Evolutionary conservation across 1,139 yeast genomes (phyloP).

Genomic region (Taphrina sp.): DNA sequence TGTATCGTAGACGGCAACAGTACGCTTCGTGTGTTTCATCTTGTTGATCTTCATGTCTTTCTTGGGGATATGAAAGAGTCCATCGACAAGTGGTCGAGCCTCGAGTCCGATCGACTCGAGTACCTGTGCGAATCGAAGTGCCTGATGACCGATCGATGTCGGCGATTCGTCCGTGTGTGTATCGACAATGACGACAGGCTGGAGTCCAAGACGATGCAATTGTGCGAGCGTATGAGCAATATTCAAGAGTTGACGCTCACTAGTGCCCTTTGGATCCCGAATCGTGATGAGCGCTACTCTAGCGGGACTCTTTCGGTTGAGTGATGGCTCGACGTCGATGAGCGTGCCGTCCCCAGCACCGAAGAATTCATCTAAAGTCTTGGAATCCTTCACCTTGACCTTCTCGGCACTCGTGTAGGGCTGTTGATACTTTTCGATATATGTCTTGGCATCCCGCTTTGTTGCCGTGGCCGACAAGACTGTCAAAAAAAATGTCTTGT

Average conservation of each 20-base stretch:
- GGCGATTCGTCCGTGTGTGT: conserved; percentile 35
- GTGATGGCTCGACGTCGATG: conserved; percentile 41
- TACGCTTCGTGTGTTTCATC: conserved; percentile 39
- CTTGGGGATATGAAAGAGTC: conserved; percentile 5
- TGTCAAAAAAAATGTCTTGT: conserved; percentile 54
- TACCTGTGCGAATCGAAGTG: conserved; percentile 31
- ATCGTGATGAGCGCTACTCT: conserved; percentile 56
- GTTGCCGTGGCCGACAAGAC: conserved; percentile 65
- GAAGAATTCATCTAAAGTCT: conserved; percentile 16
- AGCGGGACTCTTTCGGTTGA: conserved; percentile 18
- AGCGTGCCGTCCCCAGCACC: conserved; percentile 9
- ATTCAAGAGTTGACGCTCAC: conserved; percentile 47
- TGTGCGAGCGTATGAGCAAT: conserved; percentile 54
- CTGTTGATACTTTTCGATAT: conserved; percentile 49
- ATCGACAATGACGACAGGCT: conserved; percentile 47
- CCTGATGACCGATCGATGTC: conserved; percentile 28
- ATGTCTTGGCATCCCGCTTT: conserved; percentile 63
- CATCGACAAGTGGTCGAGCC: conserved; percentile 39
- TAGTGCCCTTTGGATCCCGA: conserved; percentile 46
- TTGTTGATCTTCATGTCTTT: conserved; percentile 1
- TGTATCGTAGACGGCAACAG: conserved; percentile 35
- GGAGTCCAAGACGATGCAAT: conserved; percentile 54
- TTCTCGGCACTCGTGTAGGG: conserved; percentile 39
- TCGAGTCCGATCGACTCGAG: conserved; percentile 36
- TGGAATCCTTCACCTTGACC: conserved; percentile 36